phyloP scores from a whole-genome alignment of 768 basidiomycete species.

The Boletellus ananiceps region DNA sequence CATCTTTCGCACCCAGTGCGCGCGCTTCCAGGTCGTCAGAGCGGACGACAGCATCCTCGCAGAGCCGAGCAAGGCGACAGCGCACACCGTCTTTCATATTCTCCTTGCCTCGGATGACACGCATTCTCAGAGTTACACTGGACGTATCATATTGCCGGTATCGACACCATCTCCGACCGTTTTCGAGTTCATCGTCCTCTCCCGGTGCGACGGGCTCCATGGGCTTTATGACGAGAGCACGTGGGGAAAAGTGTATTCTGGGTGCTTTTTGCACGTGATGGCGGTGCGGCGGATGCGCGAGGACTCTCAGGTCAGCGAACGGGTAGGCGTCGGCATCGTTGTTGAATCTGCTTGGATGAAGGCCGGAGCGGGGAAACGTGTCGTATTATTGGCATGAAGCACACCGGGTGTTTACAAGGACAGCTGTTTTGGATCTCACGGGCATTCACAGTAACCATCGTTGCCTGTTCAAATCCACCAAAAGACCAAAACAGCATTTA shows the following conservation, averaged over 20 bases:
- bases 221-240: not conserved
- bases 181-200: not conserved
- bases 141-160: not conserved
- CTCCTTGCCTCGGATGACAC: not conserved
- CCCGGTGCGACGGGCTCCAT: not conserved
- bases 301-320: too few species aligned
- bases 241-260: not conserved
- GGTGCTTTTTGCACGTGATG: too few species aligned
- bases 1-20: slow-evolving; percentile 19
- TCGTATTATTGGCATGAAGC: too few species aligned
- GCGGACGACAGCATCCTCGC: not conserved
- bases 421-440: too few species aligned
- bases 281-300: too few species aligned
- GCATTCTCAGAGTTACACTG: not conserved
- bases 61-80: not conserved
- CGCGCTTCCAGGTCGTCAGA: slow-evolving; percentile 7
- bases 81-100: not conserved
- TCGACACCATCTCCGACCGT: not conserved
- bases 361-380: too few species aligned
- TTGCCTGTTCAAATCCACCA: too few species aligned
- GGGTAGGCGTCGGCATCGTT: too few species aligned
- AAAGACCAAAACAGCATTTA: too few species aligned
- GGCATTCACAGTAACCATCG: too few species aligned
- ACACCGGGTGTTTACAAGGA: too few species aligned
- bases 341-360: too few species aligned